phyloP scores from a whole-genome alignment of 768 basidiomycete genomes.

The Zangia roseola region DNA sequence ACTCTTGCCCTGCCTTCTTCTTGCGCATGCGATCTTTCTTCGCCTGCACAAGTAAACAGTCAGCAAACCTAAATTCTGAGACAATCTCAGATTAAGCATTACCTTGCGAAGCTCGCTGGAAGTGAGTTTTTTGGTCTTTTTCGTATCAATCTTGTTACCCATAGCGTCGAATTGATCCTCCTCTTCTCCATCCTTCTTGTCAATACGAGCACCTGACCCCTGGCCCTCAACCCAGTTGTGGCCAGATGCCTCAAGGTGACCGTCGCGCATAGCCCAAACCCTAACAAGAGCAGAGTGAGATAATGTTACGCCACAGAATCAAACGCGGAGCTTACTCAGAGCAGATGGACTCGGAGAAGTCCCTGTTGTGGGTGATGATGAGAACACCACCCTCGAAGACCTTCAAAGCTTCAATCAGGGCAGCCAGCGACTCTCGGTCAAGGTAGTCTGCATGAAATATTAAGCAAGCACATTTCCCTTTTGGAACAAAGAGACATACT shows the following conservation, averaged over 20 bases:
- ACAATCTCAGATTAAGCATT: constrained; percentile 12
- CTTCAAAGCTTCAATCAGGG: constrained; percentile 97
- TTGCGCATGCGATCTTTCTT: constrained; percentile 97
- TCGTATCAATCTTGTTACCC: constrained; percentile 92
- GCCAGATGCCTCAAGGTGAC: constrained; percentile 92
- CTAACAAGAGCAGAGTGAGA: constrained; percentile 22
- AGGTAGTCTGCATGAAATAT: constrained; percentile 72
- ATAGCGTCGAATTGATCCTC: constrained; percentile 93
- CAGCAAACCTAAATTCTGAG: constrained; percentile 5
- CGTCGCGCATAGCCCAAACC: constrained; percentile 99
- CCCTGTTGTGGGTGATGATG: constrained; percentile 95
- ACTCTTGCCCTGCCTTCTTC: constrained; percentile 86
- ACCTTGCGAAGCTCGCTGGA: constrained; percentile 82
- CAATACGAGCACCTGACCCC: constrained; percentile 91
- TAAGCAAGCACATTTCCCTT: background rate
- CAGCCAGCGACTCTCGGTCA: constrained; percentile 98
- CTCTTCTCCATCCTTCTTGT: constrained; percentile 90
- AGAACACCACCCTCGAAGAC: constrained; percentile 98
- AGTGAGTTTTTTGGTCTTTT: constrained; percentile 86
- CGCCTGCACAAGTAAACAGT: constrained; percentile 30
- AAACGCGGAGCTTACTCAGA: constrained; percentile 51
- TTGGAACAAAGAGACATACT: constrained; percentile 45
- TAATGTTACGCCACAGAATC: background rate
- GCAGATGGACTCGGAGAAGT: constrained; percentile 99
- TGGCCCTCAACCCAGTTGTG: constrained; percentile 99